Evolutionary conservation across 805 yeast species (phyloP).

Genomic region (Kodamaea lidongshanica): DNA sequence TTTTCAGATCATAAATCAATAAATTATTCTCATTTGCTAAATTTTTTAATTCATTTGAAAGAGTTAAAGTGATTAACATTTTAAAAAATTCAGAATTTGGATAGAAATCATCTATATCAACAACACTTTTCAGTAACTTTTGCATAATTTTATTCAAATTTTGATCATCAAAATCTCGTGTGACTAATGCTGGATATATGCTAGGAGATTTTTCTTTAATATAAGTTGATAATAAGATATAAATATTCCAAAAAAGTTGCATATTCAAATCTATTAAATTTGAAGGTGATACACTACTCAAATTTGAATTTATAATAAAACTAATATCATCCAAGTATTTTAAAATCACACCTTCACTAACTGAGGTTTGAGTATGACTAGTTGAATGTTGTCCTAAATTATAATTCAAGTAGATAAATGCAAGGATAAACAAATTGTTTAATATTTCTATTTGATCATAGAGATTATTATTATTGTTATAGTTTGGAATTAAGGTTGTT

Average conservation of each 20-base stretch:
- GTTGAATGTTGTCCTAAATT: constrained; percentile 21
- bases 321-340: constrained; percentile 46
- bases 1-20: constrained; percentile 29
- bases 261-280: constrained; percentile 28
- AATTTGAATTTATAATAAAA: constrained; percentile 35
- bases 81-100: constrained; percentile 16
- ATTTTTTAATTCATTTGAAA: constrained; percentile 30
- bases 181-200: constrained; percentile 14
- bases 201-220: constrained; percentile 20
- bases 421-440: constrained; percentile 40
- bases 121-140: constrained; percentile 20
- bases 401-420: constrained; percentile 37
- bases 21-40: constrained; percentile 16
- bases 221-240: constrained; percentile 40
- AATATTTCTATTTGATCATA: constrained; percentile 35
- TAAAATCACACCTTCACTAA: constrained; percentile 43
- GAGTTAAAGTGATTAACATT: constrained; percentile 24
- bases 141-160: constrained; percentile 16
- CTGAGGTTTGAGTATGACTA: constrained; percentile 12
- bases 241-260: constrained; percentile 44
- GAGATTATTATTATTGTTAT: constrained; percentile 22
- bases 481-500: constrained; percentile 29
- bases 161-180: constrained; percentile 6
- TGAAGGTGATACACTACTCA: constrained; percentile 14
- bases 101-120: constrained; percentile 10